Conservation (phyloP, 1,284 basidiomycete genomes). For the Cronartium ribicola region DNA sequence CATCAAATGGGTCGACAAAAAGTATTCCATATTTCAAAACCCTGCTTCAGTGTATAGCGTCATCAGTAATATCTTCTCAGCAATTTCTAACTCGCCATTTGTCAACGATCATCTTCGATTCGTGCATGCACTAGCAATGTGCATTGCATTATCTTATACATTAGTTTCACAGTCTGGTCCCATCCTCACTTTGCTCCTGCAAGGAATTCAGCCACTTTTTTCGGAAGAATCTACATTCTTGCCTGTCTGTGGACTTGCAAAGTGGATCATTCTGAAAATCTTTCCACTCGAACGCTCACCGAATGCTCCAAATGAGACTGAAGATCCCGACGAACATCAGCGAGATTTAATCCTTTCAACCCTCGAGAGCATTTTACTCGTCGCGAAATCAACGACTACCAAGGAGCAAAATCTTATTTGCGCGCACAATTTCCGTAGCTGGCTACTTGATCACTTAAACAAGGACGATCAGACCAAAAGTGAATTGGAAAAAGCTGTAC, state of each 20-base stretch:
- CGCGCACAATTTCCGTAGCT: constrained; percentile 26
- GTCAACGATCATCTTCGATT: constrained; percentile 79
- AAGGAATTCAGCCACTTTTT: constrained; percentile 24
- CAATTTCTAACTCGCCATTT: constrained; percentile 65
- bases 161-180: constrained; percentile 60
- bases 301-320: neutral
- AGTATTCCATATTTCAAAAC: constrained; percentile 20
- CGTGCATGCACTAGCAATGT: constrained; percentile 67
- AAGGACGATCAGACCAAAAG: constrained; percentile 10
- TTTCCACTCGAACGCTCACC: constrained; percentile 15
- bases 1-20: constrained; percentile 32
- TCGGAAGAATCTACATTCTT: constrained; percentile 26
- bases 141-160: constrained; percentile 57
- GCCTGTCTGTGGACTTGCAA: constrained; percentile 20
- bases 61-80: constrained; percentile 67
- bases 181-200: constrained; percentile 45
- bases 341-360: constrained; percentile 14
- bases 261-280: constrained; percentile 27
- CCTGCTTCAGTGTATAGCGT: constrained; percentile 64
- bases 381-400: constrained; percentile 18
- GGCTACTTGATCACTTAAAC: constrained; percentile 26
- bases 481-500: constrained; percentile 12
- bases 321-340: constrained; percentile 9
- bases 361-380: constrained; percentile 10
- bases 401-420: neutral